Evolutionary conservation across 116 monocot genomes (phyloP), one percentile per base, ranked within the genome.

Genomic region (Papilionanthe hybrid): DNA sequence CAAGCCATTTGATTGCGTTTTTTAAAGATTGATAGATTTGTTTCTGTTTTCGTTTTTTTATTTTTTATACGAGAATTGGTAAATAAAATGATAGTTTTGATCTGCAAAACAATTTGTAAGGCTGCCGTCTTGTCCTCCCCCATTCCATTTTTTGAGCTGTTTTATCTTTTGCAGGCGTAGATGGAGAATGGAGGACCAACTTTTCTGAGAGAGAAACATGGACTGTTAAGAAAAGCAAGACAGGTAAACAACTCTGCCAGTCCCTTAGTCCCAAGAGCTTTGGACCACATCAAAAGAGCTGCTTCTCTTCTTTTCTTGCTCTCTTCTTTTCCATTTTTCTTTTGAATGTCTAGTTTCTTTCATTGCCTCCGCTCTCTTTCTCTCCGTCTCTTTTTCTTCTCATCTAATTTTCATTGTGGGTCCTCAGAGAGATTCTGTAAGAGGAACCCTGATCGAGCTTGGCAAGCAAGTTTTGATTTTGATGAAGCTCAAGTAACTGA

Each of bases 221-320:
- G 86, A 84, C 85, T 78, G 84, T 87, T 43, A 97, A 92, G 89
- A 92, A 97, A 91, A 97, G 92, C 83, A 94, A 83, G 83, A 95
- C 90, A 83, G 90, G 90, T 90, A 68, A 74, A 55, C 30, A 43
- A 43, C 27, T n/a, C 32, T 71, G 30, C 49, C 53, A 69, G 44
- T 58, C 48, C 56, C 66, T 23, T n/a, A 75, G 12, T 45, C 44
- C n/a, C n/a, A 73, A 22, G 19, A 58, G 23, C 68, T 82, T 80
- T 84, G 56, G 79, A 78, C 84, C 80, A 86, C 80, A 68, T 15
- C 69, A 71, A 72, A 71, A 23, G 48, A 55, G 57, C 43, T 43
- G 72, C 75, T 32, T 78, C 47, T 82, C 28, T 74, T 75, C 47
- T 78, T 75, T 78, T 55, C 0, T 63, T 29, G 30, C 67, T 78